Evolutionary conservation across 176 grass and related monocot genomes (phyloP), one percentile per base, ranked within the genome.

Genomic region (Oryza punctata): DNA sequence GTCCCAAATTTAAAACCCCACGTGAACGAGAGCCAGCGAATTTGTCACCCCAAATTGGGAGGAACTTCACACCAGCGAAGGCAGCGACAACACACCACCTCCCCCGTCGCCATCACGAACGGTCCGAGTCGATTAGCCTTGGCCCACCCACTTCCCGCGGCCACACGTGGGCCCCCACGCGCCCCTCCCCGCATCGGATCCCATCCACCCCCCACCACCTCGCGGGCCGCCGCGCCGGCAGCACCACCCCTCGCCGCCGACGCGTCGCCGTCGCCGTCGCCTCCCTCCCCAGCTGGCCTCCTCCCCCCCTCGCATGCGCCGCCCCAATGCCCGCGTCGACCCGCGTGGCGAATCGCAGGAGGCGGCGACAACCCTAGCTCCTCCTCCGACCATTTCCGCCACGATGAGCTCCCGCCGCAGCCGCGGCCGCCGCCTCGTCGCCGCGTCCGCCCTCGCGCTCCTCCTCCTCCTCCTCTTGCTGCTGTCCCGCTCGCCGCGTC

Each of bases 271-370:
- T 37, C 72, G 54, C 77, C 82, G 88, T 76, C 71, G 82, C 60
- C 69, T 12, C 61, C 19, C 29, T 10, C 30, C n/a, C 5, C 49
- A n/a, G n/a, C n/a, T n/a, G n/a, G n/a, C 32, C 6, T 10, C 45
- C 46, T 0, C 4, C 8, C 23, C 40, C 6, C 64, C 15, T 70
- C 57, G 43, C 75, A 93, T 96, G 94, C 88, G 88, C 74, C 84
- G 88, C 8, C 26, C 73, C 44, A 87, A 89, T 89, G 88, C 81
- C 67, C 78, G 84, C 66, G 32, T 50, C 77, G 72, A 87, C 24
- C 65, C 83, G 15, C 69, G 19, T 30, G 26, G 25, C 41, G 25
- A 83, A 50, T 7, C 12, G 12, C 63, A 12, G 24, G 83, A 67
- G 54, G 65, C 67, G 78, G 1, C 18, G 5, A 21, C 18, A 86